These are phyloP conservation scores for Tolypocladium ophioglossoides DNA, from an alignment of 2,329 filamentous ascomycete genomes.

Conservation along the genomic window DNA sequence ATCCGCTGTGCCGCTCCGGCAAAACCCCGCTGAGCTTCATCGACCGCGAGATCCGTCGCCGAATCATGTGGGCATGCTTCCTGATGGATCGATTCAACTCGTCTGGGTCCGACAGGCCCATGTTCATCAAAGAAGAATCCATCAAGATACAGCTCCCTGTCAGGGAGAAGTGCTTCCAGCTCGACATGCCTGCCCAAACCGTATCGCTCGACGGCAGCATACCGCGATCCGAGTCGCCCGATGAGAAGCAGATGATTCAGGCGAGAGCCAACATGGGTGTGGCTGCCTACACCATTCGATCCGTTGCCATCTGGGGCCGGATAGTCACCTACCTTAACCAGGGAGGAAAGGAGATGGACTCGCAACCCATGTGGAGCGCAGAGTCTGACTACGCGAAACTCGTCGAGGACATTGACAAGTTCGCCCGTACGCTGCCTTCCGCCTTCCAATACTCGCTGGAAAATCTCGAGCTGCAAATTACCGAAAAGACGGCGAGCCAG, in stretches of 20 bases:
- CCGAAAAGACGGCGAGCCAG: slow-evolving; percentile 78
- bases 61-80: slow-evolving; percentile 98
- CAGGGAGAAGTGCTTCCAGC: slow-evolving; percentile 78
- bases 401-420: slow-evolving; percentile 58
- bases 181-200: slow-evolving; percentile 82
- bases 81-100: slow-evolving; percentile 97
- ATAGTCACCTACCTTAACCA: slow-evolving; percentile 86
- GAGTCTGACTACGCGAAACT: slow-evolving; percentile 68
- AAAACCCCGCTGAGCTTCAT: slow-evolving; percentile 69
- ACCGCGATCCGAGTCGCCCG: slow-evolving; percentile 48
- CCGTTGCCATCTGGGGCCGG: slow-evolving; percentile 80
- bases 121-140: slow-evolving; percentile 82
- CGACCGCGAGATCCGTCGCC: slow-evolving; percentile 81
- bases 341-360: slow-evolving; percentile 71
- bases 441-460: slow-evolving; percentile 65
- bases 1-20: slow-evolving; percentile 55
- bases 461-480: slow-evolving; percentile 76
- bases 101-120: slow-evolving; percentile 83
- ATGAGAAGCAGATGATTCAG: slow-evolving; percentile 54
- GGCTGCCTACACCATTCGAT: slow-evolving; percentile 77
- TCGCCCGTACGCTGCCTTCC: slow-evolving; percentile 59
- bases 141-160: slow-evolving; percentile 85
- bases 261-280: slow-evolving; percentile 85
- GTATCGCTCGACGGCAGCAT: slow-evolving; percentile 69
- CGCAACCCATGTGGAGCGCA: slow-evolving; percentile 68